Base-by-base conservation (phyloP, 768 basidiomycete species). In the Xerocomellus intermedius region DNA sequence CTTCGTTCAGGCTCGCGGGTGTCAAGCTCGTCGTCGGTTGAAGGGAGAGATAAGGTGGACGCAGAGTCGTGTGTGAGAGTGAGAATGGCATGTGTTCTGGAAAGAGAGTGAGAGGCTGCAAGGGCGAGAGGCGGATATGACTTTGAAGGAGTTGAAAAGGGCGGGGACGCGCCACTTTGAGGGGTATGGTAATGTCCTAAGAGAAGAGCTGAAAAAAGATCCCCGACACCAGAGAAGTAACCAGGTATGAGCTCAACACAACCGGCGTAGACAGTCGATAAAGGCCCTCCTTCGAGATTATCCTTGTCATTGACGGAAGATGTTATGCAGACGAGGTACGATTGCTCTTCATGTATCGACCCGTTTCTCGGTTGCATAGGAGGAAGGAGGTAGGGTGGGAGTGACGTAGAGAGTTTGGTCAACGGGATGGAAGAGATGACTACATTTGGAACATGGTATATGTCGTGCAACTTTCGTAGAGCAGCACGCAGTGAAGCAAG, bases 191-290 rank as follows among this genome's bases (percentile, higher is more conserved):
- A 98, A 64, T 94, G 88, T 0, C 85, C 94, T 5, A 96, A 78
- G 26, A 95, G 83, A 52, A 98, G 83, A 2, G 96, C 91, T 7
- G 94, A 94, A 75, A 98, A 98, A 52, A 98, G 84, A 70, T 99
- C 97, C 17, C 97, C 97, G 12, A 97, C 95, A 24, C 97, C 97
- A 19, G 92, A 89, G 70, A 94, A 98, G 75, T 98, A 97, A 12
- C 94, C 95, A 6, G 87, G 82, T 42, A 98, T 79, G 28, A 87
- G 79, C 3, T 88, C 87, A 9, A 99, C 84, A 42, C 78, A 80
- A 64, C 84, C 84, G 0, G 84, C 85, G 70, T 89, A 83, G 4
- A 95, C 82, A 1, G 70, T 67, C 0, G 81, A 81, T 32, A 67
- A 48, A 51, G 50, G 17, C 1, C 57, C 51, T 12, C 37, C 55